Conservation (phyloP, 2,329 filamentous ascomycete species). For the Clonostachys byssicola region DNA sequence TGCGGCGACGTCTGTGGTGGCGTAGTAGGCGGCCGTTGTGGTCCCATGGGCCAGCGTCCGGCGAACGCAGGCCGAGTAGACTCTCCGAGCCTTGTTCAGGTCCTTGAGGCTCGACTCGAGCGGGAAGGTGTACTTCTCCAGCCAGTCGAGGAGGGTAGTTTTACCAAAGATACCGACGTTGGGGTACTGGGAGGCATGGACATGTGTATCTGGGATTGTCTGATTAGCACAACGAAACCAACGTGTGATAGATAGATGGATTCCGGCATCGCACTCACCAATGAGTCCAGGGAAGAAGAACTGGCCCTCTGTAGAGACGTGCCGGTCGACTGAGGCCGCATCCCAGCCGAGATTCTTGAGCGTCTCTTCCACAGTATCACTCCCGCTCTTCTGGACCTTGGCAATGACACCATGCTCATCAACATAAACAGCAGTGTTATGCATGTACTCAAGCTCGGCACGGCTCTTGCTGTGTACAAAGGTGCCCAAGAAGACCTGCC, state of each 20-base stretch:
- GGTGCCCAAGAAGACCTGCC: slow-evolving; percentile 44
- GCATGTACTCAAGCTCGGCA: slow-evolving; percentile 44
- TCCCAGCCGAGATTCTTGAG: slow-evolving; percentile 41
- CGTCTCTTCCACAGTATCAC: slow-evolving; percentile 21
- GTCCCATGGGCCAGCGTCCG: slow-evolving; percentile 87
- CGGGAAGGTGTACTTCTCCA: slow-evolving; percentile 92
- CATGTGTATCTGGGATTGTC: slow-evolving; percentile 73
- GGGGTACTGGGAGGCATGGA: slow-evolving; percentile 92
- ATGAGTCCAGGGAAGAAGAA: slow-evolving; percentile 87
- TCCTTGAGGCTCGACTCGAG: slow-evolving; percentile 74
- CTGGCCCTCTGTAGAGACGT: slow-evolving; percentile 38
- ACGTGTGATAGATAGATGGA: not conserved
- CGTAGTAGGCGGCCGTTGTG: slow-evolving; percentile 92
- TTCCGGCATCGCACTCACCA: slow-evolving; percentile 37
- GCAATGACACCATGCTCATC: slow-evolving; percentile 43
- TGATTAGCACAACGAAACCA: not conserved
- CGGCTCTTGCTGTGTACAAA: slow-evolving; percentile 49
- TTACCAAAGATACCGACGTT: slow-evolving; percentile 94
- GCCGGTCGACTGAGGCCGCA: slow-evolving; percentile 27
- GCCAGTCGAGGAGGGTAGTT: slow-evolving; percentile 87
- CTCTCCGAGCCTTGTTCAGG: slow-evolving; percentile 56
- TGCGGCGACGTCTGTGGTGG: slow-evolving; percentile 78
- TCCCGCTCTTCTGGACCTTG: slow-evolving; percentile 31
- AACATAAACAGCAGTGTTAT: slow-evolving; percentile 47
- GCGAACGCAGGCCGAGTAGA: slow-evolving; percentile 75